Base-by-base conservation (phyloP, 2,329 filamentous ascomycete genomes). In the Gyromitra esculenta region DNA sequence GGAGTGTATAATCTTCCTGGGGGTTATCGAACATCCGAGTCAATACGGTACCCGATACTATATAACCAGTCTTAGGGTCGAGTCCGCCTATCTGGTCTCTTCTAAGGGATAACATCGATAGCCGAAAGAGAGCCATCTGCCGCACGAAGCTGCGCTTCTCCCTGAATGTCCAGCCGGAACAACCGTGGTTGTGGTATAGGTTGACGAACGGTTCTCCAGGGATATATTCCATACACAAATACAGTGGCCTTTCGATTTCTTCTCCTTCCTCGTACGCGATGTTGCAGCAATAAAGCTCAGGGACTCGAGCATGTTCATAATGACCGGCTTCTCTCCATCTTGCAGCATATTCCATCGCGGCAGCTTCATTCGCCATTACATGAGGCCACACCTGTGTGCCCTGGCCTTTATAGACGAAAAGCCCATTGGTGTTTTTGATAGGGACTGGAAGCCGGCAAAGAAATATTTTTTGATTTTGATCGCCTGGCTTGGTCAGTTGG, bases 141-240 rank as follows among this genome's bases (percentile, higher is more conserved):
- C 65, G 37, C 39, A 68, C 65, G 48, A 68, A 68, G 5, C 37
- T n/a, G 6, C 54, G 66, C 15, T 69, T 69, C 25, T 69, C 21
- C 48, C 66, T 62, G 25, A 60, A 48, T 35, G 54, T 39, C 66
- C 65, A 68, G 11, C 52, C 65, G 1, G 2, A 0, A 21, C 65
- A 68, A 11, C 65, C 65, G 1, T 0, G 7, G 4, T 1, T 1
- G 18, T 3, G 4, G 25, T 52, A 45, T 5, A 13, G 7, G 4
- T 3, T 13, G 25, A 31, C 11, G 43, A 45, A 45, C 21, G 1
- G 8, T n/a, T 18, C 9, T 1, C 35, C 11, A 1, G 7, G 4
- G 54, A 62, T 21, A 18, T 52, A 35, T 13, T 69, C 66, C 25
- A 21, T 11, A 31, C 41, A 48, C 5, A 52, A 8, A 60, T 50